A percentile compares a stretch with the other conserved stretches of the same genome.
These are phyloP conservation scores for Hibiscus syriacus DNA, from an alignment of 345 rosid genomes.

Conservation along the genomic window DNA sequence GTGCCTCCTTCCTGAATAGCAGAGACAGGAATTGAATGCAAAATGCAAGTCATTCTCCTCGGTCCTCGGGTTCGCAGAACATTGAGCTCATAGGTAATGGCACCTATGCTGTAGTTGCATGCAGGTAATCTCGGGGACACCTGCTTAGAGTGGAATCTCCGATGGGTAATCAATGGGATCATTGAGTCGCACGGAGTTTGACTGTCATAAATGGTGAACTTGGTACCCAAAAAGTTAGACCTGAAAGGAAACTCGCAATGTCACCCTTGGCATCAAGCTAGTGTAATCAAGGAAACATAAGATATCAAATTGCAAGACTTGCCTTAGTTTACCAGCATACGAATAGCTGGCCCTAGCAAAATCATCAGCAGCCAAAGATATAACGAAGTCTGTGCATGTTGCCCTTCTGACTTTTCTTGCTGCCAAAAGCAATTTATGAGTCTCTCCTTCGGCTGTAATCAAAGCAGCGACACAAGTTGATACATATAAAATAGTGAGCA, in stretches of 20 bases:
- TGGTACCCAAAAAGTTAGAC: constrained; percentile 93
- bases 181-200: constrained; percentile 49
- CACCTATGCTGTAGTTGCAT: constrained; percentile 47
- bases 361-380: constrained; percentile 60
- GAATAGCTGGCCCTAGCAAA: constrained; percentile 75
- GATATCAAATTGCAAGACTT: constrained; percentile 15
- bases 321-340: constrained; percentile 83
- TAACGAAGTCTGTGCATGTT: constrained; percentile 66
- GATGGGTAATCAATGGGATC: constrained; percentile 24
- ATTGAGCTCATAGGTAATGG: constrained; percentile 74
- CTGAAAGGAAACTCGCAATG: constrained; percentile 28
- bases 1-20: constrained; percentile 60
- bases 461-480: background rate
- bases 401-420: constrained; percentile 77
- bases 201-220: constrained; percentile 68
- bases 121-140: constrained; percentile 54
- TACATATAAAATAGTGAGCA: background rate
- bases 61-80: constrained; percentile 92
- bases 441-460: constrained; percentile 62
- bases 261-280: background rate
- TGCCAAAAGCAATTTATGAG: constrained; percentile 68
- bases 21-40: constrained; percentile 76
- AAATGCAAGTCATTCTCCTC: constrained; percentile 79
- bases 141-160: constrained; percentile 64
- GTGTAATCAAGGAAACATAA: background rate